These are phyloP conservation scores for Debaryomycetaceae sp. DNA, from an alignment of 1,139 yeast species.

Conservation along the genomic window DNA sequence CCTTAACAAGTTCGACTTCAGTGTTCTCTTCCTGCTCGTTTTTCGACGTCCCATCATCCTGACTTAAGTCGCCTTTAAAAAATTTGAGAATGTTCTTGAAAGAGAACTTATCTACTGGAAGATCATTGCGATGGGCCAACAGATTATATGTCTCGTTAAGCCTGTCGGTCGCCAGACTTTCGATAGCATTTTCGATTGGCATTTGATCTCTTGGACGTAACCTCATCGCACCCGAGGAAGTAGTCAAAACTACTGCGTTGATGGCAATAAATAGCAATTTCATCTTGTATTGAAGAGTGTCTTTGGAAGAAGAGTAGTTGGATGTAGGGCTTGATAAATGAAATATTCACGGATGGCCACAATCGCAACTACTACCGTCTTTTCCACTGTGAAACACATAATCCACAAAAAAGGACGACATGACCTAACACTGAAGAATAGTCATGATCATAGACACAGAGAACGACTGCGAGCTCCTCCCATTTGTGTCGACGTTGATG, in stretches of 20 bases:
- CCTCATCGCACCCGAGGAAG: background rate
- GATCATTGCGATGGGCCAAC: background rate
- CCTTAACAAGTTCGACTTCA: background rate
- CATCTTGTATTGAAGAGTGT: background rate
- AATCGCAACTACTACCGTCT: background rate
- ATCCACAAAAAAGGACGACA: background rate
- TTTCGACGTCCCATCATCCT: background rate
- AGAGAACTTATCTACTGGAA: background rate
- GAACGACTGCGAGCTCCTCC: background rate
- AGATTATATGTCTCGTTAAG: background rate
- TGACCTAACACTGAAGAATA: background rate
- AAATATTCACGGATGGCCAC: background rate
- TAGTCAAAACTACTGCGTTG: background rate
- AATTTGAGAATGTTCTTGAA: background rate
- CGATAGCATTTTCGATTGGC: background rate
- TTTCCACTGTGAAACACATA: background rate
- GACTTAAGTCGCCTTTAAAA: background rate
- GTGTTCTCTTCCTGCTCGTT: background rate
- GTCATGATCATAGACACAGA: background rate
- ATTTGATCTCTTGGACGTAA: background rate
- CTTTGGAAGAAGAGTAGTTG: too few relatives aligned
- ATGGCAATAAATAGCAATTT: background rate
- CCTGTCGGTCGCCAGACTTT: background rate
- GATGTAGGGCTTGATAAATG: too few relatives aligned
- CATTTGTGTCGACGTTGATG: too few relatives aligned